A percentile compares a stretch with the other conserved stretches of the same genome.
Conservation (phyloP, 1,139 yeast species). For the Geotrichum cucujoidarum region DNA sequence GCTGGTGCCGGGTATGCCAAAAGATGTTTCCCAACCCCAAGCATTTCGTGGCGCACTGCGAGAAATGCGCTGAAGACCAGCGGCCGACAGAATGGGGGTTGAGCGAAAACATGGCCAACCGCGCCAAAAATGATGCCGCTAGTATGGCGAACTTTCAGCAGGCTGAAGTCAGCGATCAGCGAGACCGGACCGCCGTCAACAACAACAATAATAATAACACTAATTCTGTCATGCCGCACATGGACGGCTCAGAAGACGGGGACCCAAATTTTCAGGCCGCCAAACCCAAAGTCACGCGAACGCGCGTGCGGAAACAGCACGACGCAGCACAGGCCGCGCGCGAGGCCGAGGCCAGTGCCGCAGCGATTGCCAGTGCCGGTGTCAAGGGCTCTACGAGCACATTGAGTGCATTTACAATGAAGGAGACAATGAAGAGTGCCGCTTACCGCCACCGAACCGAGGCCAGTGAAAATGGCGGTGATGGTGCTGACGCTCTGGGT, state of each 20-base stretch:
- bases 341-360: conserved; percentile 19
- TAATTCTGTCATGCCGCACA: neutral
- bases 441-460: conserved; percentile 5
- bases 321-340: conserved; percentile 14
- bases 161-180: neutral
- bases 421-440: conserved; percentile 18
- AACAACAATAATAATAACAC: neutral
- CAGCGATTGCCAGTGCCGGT: conserved; percentile 18
- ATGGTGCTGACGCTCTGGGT: neutral
- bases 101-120: conserved; percentile 16
- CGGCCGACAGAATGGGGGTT: conserved; percentile 39
- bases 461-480: neutral
- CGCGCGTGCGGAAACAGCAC: conserved; percentile 15
- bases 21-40: conserved; percentile 53
- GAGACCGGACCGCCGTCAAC: neutral
- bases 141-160: too few relatives aligned
- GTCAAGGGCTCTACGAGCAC: conserved; percentile 19
- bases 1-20: conserved; percentile 63
- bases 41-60: conserved; percentile 61
- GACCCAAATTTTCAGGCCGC: neutral
- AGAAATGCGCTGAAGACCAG: conserved; percentile 49
- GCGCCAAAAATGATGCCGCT: too few relatives aligned
- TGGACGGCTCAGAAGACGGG: neutral
- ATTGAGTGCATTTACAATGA: conserved; percentile 17
- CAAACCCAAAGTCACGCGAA: conserved; percentile 15